phyloP scores from a whole-genome alignment of 352 stramenopile genomes.

The Phytophthora foliorum region DNA sequence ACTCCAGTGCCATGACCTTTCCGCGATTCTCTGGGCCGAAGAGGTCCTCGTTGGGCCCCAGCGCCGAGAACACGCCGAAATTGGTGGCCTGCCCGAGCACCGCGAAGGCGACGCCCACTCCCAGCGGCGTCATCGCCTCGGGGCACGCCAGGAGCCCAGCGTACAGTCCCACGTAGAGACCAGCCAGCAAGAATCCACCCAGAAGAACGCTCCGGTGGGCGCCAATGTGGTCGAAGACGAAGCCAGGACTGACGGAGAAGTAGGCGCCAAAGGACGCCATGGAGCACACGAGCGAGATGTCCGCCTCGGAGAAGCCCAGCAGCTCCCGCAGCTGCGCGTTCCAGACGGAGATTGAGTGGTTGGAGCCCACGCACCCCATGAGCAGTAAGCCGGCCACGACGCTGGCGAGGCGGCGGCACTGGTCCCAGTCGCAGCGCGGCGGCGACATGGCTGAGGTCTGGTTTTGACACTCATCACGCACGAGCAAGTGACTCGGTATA shows the following conservation, averaged over 20 bases:
- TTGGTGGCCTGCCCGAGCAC: constrained; percentile 69
- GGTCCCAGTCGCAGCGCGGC: constrained; percentile 21
- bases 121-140: constrained; percentile 50
- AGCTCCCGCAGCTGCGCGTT: constrained; percentile 71
- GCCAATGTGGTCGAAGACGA: constrained; percentile 76
- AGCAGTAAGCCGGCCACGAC: constrained; percentile 63
- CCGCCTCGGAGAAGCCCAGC: constrained; percentile 72
- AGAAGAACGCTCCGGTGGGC: constrained; percentile 66
- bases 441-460: neutral
- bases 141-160: constrained; percentile 44
- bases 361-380: constrained; percentile 72
- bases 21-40: constrained; percentile 73
- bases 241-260: constrained; percentile 74
- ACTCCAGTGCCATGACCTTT: constrained; percentile 77
- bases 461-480: no score
- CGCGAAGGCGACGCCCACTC: constrained; percentile 65
- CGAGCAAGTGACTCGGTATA: neutral
- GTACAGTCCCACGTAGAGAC: constrained; percentile 58
- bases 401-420: constrained; percentile 52
- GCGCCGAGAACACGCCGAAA: constrained; percentile 75
- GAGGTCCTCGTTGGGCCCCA: constrained; percentile 81
- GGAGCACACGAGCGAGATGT: constrained; percentile 83
- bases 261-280: constrained; percentile 85
- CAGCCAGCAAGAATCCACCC: constrained; percentile 45
- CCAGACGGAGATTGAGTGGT: constrained; percentile 84